These are phyloP conservation scores for Pythium rishiriense DNA, from an alignment of 352 stramenopile genomes.

Conservation along the genomic window DNA sequence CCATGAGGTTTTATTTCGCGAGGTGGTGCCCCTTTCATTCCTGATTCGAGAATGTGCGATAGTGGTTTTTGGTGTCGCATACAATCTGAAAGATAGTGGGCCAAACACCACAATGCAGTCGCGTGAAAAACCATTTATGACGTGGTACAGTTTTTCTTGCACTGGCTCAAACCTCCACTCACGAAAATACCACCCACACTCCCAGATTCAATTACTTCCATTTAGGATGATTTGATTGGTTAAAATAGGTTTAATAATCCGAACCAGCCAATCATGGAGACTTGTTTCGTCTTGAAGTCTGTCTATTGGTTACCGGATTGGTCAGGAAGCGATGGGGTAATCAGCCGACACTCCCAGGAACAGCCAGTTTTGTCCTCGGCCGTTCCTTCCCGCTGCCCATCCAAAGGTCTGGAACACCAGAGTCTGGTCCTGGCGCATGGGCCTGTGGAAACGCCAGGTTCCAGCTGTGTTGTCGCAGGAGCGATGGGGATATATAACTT, in stretches of 20 bases:
- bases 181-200: slow-evolving; percentile 8
- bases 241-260: not conserved
- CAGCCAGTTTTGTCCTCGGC: not conserved
- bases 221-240: slow-evolving; percentile 13
- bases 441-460: not conserved
- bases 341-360: not conserved
- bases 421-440: no score
- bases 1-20: slow-evolving; percentile 30
- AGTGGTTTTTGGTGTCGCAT: not conserved
- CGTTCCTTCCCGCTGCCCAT: not conserved
- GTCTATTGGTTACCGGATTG: slow-evolving; percentile 8
- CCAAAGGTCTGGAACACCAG: not conserved
- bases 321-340: not conserved
- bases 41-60: slow-evolving; percentile 24
- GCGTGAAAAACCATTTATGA: not conserved
- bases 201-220: slow-evolving; percentile 1
- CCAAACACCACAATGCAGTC: not conserved
- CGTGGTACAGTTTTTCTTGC: not conserved
- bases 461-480: not conserved
- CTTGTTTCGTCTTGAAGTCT: not conserved
- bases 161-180: slow-evolving; percentile 27
- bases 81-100: not conserved
- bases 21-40: slow-evolving; percentile 8
- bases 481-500: no score
- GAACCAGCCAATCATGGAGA: not conserved